Evolutionary conservation across 2,329 filamentous ascomycete species (phyloP).

Genomic region (Pezicula rhizophila): DNA sequence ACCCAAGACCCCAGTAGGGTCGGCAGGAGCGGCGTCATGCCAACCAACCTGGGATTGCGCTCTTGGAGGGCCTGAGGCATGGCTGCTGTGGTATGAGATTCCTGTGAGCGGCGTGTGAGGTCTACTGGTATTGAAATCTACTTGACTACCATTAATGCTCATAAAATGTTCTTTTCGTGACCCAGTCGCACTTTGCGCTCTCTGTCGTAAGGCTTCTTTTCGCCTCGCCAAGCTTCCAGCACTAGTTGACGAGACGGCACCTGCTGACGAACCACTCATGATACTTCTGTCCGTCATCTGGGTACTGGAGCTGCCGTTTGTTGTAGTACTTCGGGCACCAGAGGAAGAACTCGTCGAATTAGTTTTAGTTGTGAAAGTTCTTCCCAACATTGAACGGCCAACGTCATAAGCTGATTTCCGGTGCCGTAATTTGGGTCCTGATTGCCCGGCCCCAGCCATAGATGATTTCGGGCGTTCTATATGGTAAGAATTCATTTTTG

Average conservation of each 20-base stretch:
- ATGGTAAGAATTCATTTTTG: slow-evolving; percentile 42
- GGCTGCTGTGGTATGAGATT: slow-evolving; percentile 86
- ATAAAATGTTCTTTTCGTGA: slow-evolving; percentile 41
- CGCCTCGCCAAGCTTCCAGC: slow-evolving; percentile 86
- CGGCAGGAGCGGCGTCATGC: slow-evolving; percentile 43
- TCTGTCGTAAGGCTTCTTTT: slow-evolving; percentile 40
- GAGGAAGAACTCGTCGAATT: slow-evolving; percentile 74
- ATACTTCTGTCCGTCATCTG: slow-evolving; percentile 77
- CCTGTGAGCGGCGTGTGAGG: slow-evolving; percentile 65
- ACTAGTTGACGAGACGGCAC: slow-evolving; percentile 89
- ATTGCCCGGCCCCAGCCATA: slow-evolving; percentile 37
- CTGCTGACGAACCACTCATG: slow-evolving; percentile 90
- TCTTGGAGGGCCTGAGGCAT: slow-evolving; percentile 47
- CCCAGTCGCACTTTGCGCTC: slow-evolving; percentile 61
- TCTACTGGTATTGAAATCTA: slow-evolving; percentile 40
- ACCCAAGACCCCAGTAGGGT: slow-evolving; percentile 56
- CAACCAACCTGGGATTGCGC: slow-evolving; percentile 62
- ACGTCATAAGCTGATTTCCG: slow-evolving; percentile 78
- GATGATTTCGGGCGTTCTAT: slow-evolving; percentile 51
- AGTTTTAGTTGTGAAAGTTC: slow-evolving; percentile 85
- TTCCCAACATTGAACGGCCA: slow-evolving; percentile 59
- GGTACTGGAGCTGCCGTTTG: slow-evolving; percentile 61
- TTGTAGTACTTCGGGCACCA: slow-evolving; percentile 61
- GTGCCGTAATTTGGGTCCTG: slow-evolving; percentile 46
- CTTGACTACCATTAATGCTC: slow-evolving; percentile 19